Conservation (phyloP, 1,284 basidiomycete species). For the Pascua sp. region DNA sequence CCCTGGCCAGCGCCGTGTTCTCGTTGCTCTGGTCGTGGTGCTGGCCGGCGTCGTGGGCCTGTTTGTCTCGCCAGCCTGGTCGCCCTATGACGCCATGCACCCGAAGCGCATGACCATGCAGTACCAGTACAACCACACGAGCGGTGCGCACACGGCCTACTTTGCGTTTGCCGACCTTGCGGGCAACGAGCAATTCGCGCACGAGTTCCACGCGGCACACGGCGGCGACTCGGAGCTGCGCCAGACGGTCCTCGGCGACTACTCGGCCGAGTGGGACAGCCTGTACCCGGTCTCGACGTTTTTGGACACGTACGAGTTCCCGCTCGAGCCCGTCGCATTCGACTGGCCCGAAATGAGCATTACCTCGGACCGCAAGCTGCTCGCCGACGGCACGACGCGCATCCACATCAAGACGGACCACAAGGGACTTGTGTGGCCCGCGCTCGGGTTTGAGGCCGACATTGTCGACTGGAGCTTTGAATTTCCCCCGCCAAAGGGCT, state of each 20-base stretch:
- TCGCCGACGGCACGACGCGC: constrained; percentile 57
- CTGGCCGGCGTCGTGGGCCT: constrained; percentile 57
- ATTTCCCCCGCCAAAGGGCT: constrained; percentile 65
- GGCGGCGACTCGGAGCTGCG: constrained; percentile 37
- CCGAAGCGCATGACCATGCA: constrained; percentile 84
- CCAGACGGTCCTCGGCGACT: constrained; percentile 36
- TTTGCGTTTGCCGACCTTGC: constrained; percentile 69
- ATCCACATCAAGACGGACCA: constrained; percentile 72
- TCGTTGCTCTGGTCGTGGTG: constrained; percentile 55
- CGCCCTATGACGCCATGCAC: constrained; percentile 76
- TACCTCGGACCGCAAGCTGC: constrained; percentile 45
- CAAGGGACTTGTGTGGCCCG: constrained; percentile 60
- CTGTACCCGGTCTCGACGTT: constrained; percentile 74
- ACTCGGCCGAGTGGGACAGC: constrained; percentile 69
- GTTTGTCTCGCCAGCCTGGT: constrained; percentile 59
- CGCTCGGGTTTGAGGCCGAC: constrained; percentile 88
- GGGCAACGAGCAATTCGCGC: constrained; percentile 54
- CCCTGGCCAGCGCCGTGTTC: constrained; percentile 51
- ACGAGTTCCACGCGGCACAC: constrained; percentile 62
- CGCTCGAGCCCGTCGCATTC: constrained; percentile 27
- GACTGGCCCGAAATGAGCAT: constrained; percentile 33
- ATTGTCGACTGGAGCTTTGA: constrained; percentile 82
- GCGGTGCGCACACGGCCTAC: constrained; percentile 70
- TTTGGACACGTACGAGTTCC: constrained; percentile 42
- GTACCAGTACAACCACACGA: constrained; percentile 80